These are phyloP conservation scores for Hansenula sp. DNA, from an alignment of 1,139 yeast species.

Conservation along the genomic window DNA sequence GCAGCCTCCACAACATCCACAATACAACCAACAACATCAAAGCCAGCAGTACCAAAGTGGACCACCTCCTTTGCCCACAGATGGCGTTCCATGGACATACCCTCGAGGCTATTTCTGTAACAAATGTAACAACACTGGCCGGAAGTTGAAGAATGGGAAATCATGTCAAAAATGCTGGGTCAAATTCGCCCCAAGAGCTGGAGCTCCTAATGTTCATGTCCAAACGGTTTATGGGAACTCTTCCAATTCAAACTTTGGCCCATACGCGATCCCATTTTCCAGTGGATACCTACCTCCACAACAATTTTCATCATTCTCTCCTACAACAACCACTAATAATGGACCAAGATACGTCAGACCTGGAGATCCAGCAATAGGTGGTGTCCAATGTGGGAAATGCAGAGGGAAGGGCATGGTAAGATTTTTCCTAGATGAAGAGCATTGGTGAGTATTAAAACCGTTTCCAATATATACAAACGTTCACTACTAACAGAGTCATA, in stretches of 20 bases:
- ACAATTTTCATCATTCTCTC: background rate
- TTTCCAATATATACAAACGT: too few species aligned
- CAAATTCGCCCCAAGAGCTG: slow-evolving; percentile 34
- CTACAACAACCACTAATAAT: slow-evolving; percentile 2
- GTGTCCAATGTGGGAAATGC: slow-evolving; percentile 73
- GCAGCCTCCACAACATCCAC: slow-evolving; percentile 11
- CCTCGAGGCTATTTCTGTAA: slow-evolving; percentile 61
- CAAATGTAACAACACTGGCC: slow-evolving; percentile 76
- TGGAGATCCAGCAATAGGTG: slow-evolving; percentile 86
- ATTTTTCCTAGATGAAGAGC: slow-evolving; percentile 51
- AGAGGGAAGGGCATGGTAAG: slow-evolving; percentile 62
- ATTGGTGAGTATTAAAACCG: slow-evolving; percentile 24
- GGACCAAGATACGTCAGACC: slow-evolving; percentile 53
- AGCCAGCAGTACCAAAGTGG: slow-evolving; percentile 26
- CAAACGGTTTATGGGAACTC: slow-evolving; percentile 2
- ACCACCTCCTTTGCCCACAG: background rate
- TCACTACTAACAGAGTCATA: slow-evolving; percentile 32
- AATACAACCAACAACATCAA: slow-evolving; percentile 9
- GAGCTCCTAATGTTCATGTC: slow-evolving; percentile 30
- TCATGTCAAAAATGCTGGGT: slow-evolving; percentile 75
- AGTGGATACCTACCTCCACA: slow-evolving; percentile 15
- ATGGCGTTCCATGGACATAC: slow-evolving; percentile 54
- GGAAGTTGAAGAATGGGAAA: slow-evolving; percentile 58
- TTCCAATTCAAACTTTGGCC: slow-evolving; percentile 2
- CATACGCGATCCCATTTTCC: slow-evolving; percentile 3